Conservation (phyloP, 345 rosid genomes). For the Arabis hirsuta region DNA sequence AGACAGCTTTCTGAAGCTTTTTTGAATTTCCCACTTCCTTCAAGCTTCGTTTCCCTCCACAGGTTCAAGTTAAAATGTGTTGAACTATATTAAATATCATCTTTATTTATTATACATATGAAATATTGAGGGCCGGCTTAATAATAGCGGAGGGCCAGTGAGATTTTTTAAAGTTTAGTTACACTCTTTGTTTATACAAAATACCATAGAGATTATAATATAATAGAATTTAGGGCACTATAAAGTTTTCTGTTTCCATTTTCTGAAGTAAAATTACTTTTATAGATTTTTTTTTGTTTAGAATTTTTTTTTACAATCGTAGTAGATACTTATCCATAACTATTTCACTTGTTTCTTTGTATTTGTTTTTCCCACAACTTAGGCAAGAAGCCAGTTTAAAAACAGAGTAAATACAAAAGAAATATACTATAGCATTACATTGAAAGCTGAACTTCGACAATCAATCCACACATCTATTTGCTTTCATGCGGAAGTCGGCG, state of each 20-base stretch:
- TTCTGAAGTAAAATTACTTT: not conserved
- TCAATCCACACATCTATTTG: not conserved
- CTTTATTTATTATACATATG: slow-evolving; percentile 14
- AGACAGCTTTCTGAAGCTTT: slow-evolving; percentile 51
- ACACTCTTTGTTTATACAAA: slow-evolving; percentile 20
- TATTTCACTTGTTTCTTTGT: slow-evolving; percentile 14
- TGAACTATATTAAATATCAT: slow-evolving; percentile 28
- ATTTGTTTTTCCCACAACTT: slow-evolving; percentile 1
- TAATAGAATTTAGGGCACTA: slow-evolving; percentile 14
- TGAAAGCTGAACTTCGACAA: not conserved
- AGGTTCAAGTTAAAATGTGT: slow-evolving; percentile 39
- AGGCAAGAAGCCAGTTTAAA: not conserved
- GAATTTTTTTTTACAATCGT: not conserved
- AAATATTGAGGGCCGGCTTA: slow-evolving; percentile 37
- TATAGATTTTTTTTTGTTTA: not conserved
- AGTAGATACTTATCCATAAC: not conserved
- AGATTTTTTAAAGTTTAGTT: not conserved
- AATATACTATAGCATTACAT: not conserved
- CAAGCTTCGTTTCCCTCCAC: slow-evolving; percentile 51
- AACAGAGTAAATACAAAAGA: slow-evolving; percentile 3
- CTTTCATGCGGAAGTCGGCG: not conserved
- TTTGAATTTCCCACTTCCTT: slow-evolving; percentile 52
- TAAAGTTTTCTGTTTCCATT: not conserved
- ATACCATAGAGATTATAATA: slow-evolving; percentile 4
- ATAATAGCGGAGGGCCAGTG: slow-evolving; percentile 36